These are phyloP conservation scores for Earliella scabrosa DNA, from an alignment of 1,284 basidiomycete species.

Conservation along the genomic window DNA sequence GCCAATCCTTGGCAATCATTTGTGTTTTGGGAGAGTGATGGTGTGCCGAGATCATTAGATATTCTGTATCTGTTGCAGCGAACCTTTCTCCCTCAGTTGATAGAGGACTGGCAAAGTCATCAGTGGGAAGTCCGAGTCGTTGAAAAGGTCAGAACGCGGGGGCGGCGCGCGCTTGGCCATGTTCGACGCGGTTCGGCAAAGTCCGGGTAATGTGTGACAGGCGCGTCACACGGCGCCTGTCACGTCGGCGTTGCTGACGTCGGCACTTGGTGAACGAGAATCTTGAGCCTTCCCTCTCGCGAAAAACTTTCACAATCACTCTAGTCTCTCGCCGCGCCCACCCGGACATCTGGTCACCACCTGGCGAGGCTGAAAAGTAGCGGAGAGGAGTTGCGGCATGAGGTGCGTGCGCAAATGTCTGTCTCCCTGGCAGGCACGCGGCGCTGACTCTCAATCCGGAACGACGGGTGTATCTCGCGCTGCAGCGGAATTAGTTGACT, in stretches of 20 bases:
- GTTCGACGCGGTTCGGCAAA: not conserved
- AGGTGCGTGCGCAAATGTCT: constrained; percentile 23
- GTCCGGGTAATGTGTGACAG: not conserved
- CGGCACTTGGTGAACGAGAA: constrained; percentile 6
- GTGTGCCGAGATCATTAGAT: not conserved
- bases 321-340: not conserved
- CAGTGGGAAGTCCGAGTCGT: too few relatives aligned
- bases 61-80: too few relatives aligned
- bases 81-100: too few relatives aligned
- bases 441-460: too few relatives aligned
- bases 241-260: constrained; percentile 13
- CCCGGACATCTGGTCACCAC: not conserved
- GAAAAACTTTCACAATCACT: constrained; percentile 5
- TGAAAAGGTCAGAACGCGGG: too few relatives aligned
- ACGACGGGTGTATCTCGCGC: not conserved
- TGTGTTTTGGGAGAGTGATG: not conserved
- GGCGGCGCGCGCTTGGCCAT: too few relatives aligned
- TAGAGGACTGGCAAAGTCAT: too few relatives aligned
- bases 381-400: constrained; percentile 30
- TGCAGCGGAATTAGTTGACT: constrained; percentile 30
- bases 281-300: too few relatives aligned
- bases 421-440: not conserved
- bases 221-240: constrained; percentile 2
- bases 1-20: not conserved
- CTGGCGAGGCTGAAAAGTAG: constrained; percentile 7